Base-by-base conservation (phyloP, 2,329 filamentous ascomycete species). In the Myriangium duriaei region DNA sequence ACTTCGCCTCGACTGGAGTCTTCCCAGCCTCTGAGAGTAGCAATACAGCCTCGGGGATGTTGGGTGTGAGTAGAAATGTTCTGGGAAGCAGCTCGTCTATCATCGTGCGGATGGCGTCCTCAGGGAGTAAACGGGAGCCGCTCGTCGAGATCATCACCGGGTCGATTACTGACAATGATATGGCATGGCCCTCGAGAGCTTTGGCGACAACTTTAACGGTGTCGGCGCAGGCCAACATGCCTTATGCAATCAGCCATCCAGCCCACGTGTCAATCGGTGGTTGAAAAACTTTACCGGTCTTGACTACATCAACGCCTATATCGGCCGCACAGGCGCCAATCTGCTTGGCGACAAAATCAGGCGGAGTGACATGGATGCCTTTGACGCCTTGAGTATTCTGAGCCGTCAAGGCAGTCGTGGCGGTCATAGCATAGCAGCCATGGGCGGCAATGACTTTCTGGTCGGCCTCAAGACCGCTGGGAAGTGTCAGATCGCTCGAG, bases 381-480 rank as follows among this genome's bases (percentile, higher is more conserved):
- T 76, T 68, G 11, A 96, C 86, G 4, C 85, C 85, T 37, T 73
- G 69, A 0, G 91, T 98, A 60, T 96, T 94, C 55, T 96, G 91
- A 11, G 85, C 87, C n/a, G 91, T 98, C 53, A 98, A 65, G 13
- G 88, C 88, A 11, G 88, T 92, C 7, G 88, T 95, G 14, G 87
- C 85, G 35, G 88, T 95, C 77, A 95, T 92, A 42, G 85, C 86
- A 68, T 96, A 96, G 63, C 83, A 91, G 42, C 81, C 79, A 71
- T 96, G 86, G 12, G 83, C 84, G 31, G 86, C 81, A 43, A 94
- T 80, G 44, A 93, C 86, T 58, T 94, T 93, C 55, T 96, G 87
- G 57, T 96, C 88, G 28, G 88, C 91, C 60, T 98, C 88, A 21
- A 98, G 74, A 36, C 88, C 91, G 40, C 87, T 94, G 51, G n/a